phyloP scores from a whole-genome alignment of 106 monocot species.

The Iris macrosiphon region DNA sequence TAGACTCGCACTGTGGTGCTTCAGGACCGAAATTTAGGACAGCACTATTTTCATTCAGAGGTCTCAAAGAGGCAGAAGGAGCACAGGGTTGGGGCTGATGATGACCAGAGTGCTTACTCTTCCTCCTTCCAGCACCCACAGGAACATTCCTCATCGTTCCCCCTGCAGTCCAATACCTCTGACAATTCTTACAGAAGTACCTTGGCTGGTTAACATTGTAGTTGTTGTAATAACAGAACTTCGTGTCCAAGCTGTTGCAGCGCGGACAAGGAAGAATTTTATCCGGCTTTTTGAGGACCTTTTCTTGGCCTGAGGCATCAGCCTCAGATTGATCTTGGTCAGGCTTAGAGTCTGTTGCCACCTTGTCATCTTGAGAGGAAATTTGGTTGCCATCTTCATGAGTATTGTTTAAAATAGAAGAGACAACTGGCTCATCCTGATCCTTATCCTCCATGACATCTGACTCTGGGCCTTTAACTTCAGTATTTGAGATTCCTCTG shows the following conservation, averaged over 20 bases:
- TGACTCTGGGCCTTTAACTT: background rate
- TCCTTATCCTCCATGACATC: slow-evolving; percentile 21
- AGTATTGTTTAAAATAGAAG: slow-evolving; percentile 13
- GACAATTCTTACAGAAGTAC: slow-evolving; percentile 96
- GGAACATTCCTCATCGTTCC: slow-evolving; percentile 98
- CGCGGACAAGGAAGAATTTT: slow-evolving; percentile 92
- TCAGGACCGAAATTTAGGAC: slow-evolving; percentile 57
- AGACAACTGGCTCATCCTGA: slow-evolving; percentile 4
- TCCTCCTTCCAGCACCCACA: slow-evolving; percentile 92
- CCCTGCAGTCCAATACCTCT: slow-evolving; percentile 99
- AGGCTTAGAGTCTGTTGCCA: slow-evolving; percentile 15
- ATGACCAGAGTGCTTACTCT: slow-evolving; percentile 62
- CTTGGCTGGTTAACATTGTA: slow-evolving; percentile 95
- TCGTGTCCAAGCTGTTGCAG: slow-evolving; percentile 95
- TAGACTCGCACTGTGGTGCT: slow-evolving; percentile 60
- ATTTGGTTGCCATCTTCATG: slow-evolving; percentile 21
- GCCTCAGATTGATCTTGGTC: slow-evolving; percentile 34
- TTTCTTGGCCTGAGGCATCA: slow-evolving; percentile 41
- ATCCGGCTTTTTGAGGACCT: slow-evolving; percentile 88
- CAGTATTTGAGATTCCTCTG: slow-evolving; percentile 14
- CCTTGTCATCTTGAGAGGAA: slow-evolving; percentile 14
- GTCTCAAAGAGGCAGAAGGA: slow-evolving; percentile 4
- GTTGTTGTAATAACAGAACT: slow-evolving; percentile 98
- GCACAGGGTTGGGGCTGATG: slow-evolving; percentile 29
- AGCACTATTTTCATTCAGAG: slow-evolving; percentile 31